Evolutionary conservation across 106 monocot genomes (phyloP).

Genomic region (Alisma plantagoaquatica): DNA sequence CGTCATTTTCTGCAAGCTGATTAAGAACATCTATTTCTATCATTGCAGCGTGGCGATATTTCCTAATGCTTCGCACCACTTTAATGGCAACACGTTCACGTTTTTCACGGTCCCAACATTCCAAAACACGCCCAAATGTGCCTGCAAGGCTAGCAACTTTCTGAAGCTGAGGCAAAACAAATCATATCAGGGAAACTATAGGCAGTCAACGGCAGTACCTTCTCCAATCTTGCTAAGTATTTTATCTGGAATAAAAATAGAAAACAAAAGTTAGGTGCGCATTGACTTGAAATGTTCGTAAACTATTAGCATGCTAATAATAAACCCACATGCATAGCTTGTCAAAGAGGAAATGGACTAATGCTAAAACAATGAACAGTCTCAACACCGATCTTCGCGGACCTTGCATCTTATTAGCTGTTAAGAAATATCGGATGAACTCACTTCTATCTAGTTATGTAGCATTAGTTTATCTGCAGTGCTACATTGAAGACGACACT

Average conservation of each 20-base stretch:
- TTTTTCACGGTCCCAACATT: slow-evolving; percentile 92
- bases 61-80: slow-evolving; percentile 72
- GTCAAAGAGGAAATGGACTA: too few species aligned
- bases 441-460: too few species aligned
- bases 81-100: slow-evolving; percentile 87
- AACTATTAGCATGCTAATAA: too few species aligned
- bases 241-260: slow-evolving; percentile 64
- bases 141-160: slow-evolving; percentile 38
- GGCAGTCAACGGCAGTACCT: slow-evolving; percentile 43
- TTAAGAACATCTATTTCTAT: slow-evolving; percentile 93
- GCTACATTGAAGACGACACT: too few species aligned
- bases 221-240: slow-evolving; percentile 93
- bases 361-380: too few species aligned
- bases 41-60: slow-evolving; percentile 89
- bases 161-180: slow-evolving; percentile 9
- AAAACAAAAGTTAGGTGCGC: not conserved
- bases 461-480: too few species aligned
- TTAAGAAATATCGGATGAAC: too few species aligned
- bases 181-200: slow-evolving; percentile 3
- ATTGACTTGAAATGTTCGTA: not conserved
- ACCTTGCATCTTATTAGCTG: too few species aligned
- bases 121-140: slow-evolving; percentile 96
- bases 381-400: too few species aligned
- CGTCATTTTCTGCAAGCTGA: slow-evolving; percentile 59
- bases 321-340: too few species aligned